Base-by-base conservation (phyloP, 1,139 yeast genomes). In the Suhomyces bolitotheri region DNA sequence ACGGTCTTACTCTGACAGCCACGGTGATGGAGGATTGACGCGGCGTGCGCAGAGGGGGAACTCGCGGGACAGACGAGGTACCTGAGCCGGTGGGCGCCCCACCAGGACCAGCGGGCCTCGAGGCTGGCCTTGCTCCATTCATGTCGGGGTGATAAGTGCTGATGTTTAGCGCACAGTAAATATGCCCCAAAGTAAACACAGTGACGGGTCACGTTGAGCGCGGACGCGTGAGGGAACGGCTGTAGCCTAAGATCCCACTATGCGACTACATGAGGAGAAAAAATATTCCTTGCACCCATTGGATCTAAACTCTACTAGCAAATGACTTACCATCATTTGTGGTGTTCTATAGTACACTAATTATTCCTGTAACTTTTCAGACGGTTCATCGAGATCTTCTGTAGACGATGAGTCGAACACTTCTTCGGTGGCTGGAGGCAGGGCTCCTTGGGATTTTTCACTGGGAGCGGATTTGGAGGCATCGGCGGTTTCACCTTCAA, bases 1-100 rank as follows among this genome's bases (percentile, higher is more conserved):
- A 87, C 2, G 97, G 97, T 41, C 97, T 68, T 5, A 89, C 94
- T 31, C 97, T 61, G 4, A 85, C 92, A 2, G 90, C 82, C 10
- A 86, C 95, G 9, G 80, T 71, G 33, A 84, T 82, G 1, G 92
- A 82, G 3, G 90, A 80, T 54, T 81, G 82, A 44, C 70, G 31
- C 10, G 22, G 8, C 5, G 41, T n/a, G n/a, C n/a, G n/a, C n/a
- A n/a, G n/a, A n/a, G n/a, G n/a, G n/a, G n/a, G n/a, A n/a, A 29
- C 10, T 15, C 12, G 25, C 25, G 26, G 25, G 20, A 7, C n/a
- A n/a, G n/a, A n/a, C n/a, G n/a, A n/a, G n/a, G n/a, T n/a, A n/a
- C n/a, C n/a, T 8, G 13, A 14, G 25, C 13, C 25, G 30, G 10
- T 9, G 25, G 20, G 7, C 20, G 20, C 20, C 20, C 6, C 14